These are phyloP conservation scores for Fomes fomentarius DNA, from an alignment of 1,284 basidiomycete species.

Conservation along the genomic window DNA sequence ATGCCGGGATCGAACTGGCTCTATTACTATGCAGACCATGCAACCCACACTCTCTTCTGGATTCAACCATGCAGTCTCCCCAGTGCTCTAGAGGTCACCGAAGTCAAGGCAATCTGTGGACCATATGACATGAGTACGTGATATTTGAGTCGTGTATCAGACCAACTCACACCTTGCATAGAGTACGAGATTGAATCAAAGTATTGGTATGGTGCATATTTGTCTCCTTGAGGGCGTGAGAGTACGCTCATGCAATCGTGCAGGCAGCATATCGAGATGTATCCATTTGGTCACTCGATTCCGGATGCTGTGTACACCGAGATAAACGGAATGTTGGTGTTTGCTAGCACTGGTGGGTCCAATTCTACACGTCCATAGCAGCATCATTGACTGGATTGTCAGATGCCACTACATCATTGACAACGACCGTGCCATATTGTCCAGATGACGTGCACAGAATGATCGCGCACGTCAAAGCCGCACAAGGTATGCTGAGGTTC, in stretches of 20 bases:
- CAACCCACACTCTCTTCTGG: constrained; percentile 31
- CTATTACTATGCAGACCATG: constrained; percentile 33
- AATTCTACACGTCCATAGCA: neutral
- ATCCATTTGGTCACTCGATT: constrained; percentile 45
- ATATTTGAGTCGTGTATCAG: neutral
- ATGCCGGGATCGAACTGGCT: constrained; percentile 25
- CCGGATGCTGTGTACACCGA: constrained; percentile 44
- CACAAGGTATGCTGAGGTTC: constrained; percentile 44
- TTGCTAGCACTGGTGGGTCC: constrained; percentile 51
- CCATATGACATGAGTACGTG: constrained; percentile 46
- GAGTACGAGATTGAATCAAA: constrained; percentile 52
- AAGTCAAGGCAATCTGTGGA: constrained; percentile 41
- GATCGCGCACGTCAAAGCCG: constrained; percentile 35
- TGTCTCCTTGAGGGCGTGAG: neutral
- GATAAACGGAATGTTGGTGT: constrained; percentile 48
- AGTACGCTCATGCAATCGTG: neutral
- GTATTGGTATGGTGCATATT: constrained; percentile 47
- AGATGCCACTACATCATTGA: constrained; percentile 42
- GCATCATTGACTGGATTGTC: no score
- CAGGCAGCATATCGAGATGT: constrained; percentile 55
- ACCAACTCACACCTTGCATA: constrained; percentile 26
- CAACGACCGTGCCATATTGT: constrained; percentile 46
- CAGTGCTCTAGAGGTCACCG: constrained; percentile 28
- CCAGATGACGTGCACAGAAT: constrained; percentile 35
- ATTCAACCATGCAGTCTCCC: constrained; percentile 29